Evolutionary conservation across 2,329 filamentous ascomycete species (phyloP), one percentile per base, ranked within the genome.

Genomic region (Cladosporium austrohemisphaericum): DNA sequence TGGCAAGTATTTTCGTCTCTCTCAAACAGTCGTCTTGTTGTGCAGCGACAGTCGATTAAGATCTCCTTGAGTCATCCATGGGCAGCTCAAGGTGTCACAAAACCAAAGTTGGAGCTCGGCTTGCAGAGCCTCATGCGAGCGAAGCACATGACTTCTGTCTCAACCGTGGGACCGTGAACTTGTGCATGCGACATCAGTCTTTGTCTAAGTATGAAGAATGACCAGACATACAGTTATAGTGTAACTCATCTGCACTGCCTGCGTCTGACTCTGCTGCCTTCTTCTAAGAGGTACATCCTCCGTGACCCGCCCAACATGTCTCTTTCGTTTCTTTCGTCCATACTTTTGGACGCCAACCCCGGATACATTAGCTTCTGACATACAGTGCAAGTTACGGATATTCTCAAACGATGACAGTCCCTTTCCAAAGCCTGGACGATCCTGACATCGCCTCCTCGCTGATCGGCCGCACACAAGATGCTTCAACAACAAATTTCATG

Each of bases 401-500:
- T n/a, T n/a, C n/a, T n/a, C n/a, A n/a, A n/a, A n/a, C n/a, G n/a
- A 31, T 49, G 40, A 13, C 29, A 13, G 23, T 38, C 14, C 47
- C 28, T 44, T 81, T 83, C 55, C 57, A 65, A 16, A 65, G 83
- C 58, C 79, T 84, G 44, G 82, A 86, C 60, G 56, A 73, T 25
- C 55, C 66, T 3, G 58, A 60, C 0, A 71, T 75, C 33, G 80
- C 80, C 52, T 57, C 71, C 0, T 54, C 65, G 2, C 73, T 75
- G 37, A 65, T 76, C 50, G 38, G 61, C 1, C 63, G 70, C 32
- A 72, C 75, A 4, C 64, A 67, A 11, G 62, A 67, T 35, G 64
- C 67, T 1, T 50, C 61, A 0, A 77, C 76, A 16, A 66, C 58
- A 26, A 86, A 84, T 61, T 85, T 86, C 57, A 76, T 84, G 25